phyloP scores from a whole-genome alignment of 805 yeast genomes.

The Pichia sporocuriosa region DNA sequence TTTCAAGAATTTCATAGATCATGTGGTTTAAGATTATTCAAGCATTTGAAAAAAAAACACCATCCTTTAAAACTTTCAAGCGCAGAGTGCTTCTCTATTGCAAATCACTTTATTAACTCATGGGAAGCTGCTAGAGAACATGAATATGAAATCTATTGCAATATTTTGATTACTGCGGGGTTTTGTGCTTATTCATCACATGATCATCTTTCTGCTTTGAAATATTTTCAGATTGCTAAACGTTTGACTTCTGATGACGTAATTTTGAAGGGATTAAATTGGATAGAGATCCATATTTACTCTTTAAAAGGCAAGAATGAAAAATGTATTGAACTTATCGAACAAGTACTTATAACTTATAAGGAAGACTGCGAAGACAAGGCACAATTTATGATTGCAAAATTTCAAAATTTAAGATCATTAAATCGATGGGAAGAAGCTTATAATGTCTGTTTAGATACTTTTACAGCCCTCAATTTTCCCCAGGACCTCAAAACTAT shows the following conservation, averaged over 20 bases:
- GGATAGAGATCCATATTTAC: slow-evolving; percentile 31
- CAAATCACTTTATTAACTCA: slow-evolving; percentile 35
- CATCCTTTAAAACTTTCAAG: neutral
- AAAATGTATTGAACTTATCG: slow-evolving; percentile 33
- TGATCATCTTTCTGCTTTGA: slow-evolving; percentile 35
- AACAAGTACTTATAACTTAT: slow-evolving; percentile 26
- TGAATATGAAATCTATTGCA: slow-evolving; percentile 32
- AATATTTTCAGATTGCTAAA: slow-evolving; percentile 34
- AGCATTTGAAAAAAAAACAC: slow-evolving; percentile 14
- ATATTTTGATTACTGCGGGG: slow-evolving; percentile 39
- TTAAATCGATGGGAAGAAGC: slow-evolving; percentile 30
- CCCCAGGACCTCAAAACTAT: slow-evolving; percentile 8
- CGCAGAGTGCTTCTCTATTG: slow-evolving; percentile 30
- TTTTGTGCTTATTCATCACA: slow-evolving; percentile 37
- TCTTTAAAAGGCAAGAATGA: slow-evolving; percentile 28
- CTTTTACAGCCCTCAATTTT: slow-evolving; percentile 33
- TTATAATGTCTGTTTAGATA: slow-evolving; percentile 29
- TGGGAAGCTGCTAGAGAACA: slow-evolving; percentile 29
- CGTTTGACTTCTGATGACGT: slow-evolving; percentile 22
- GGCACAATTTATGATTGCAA: slow-evolving; percentile 32
- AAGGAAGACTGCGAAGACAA: slow-evolving; percentile 27
- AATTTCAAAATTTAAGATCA: slow-evolving; percentile 32
- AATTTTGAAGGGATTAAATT: slow-evolving; percentile 20
- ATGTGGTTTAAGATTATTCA: slow-evolving; percentile 38
- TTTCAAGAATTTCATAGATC: slow-evolving; percentile 30